A percentile compares a stretch with the other conserved stretches of the same genome.
Evolutionary conservation across 2,329 filamentous ascomycete species (phyloP).

Genomic region (Ophiostoma quercus): DNA sequence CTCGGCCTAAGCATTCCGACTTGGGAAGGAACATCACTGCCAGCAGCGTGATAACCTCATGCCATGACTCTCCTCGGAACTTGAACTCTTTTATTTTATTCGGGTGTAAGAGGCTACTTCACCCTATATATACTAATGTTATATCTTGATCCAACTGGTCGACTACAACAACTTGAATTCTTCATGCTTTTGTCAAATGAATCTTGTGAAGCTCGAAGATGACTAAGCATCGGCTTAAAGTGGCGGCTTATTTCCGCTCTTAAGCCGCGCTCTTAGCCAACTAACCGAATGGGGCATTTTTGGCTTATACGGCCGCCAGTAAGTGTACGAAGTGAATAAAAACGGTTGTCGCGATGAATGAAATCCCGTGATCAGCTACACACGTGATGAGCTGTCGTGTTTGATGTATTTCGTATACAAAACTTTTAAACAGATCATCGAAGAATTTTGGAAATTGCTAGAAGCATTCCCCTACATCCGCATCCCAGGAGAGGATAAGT

Average conservation of each 20-base stretch:
- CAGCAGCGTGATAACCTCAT: background rate
- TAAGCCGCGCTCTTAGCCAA: background rate
- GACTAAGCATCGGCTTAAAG: conserved; percentile 10
- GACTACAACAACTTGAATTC: no score
- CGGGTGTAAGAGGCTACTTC: no score
- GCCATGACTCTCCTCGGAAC: no score
- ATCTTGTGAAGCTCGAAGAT: background rate
- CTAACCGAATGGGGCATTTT: background rate
- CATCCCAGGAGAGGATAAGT: background rate
- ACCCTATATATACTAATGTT: no score
- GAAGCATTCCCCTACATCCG: background rate
- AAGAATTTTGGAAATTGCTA: background rate
- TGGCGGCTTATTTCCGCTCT: background rate
- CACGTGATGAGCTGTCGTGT: no score
- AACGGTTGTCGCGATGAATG: background rate
- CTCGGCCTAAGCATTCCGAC: background rate
- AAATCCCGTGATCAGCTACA: no score
- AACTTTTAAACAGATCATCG: no score
- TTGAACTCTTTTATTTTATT: no score
- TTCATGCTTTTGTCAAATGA: no score
- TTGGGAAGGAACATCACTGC: background rate
- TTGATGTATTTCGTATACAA: no score
- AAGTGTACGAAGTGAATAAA: background rate
- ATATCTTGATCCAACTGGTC: no score
- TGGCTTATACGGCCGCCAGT: background rate